phyloP scores from a whole-genome alignment of 1,139 yeast species.

The Geotrichum citri-aurantii region DNA sequence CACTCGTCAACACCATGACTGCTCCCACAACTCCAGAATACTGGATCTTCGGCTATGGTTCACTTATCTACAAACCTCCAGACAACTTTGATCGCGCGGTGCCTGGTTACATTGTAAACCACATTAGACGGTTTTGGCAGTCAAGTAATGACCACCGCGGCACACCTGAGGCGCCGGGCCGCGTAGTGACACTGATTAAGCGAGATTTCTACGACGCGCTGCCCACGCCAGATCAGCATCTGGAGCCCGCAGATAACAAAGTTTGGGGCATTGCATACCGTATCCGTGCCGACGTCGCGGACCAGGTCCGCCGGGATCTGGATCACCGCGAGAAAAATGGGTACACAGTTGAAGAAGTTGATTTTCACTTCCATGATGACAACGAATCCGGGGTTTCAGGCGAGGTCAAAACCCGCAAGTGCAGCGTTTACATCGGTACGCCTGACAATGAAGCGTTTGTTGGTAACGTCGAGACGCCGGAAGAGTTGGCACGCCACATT shows the following conservation, averaged over 20 bases:
- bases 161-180: constrained; percentile 74
- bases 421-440: constrained; percentile 79
- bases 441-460: constrained; percentile 73
- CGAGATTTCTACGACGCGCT: constrained; percentile 46
- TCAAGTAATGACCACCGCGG: constrained; percentile 87
- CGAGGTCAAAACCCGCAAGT: constrained; percentile 25
- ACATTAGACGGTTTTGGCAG: constrained; percentile 84
- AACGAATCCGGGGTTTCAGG: constrained; percentile 26
- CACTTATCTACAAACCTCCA: constrained; percentile 87
- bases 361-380: constrained; percentile 48
- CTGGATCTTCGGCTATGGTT: constrained; percentile 92
- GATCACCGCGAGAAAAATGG: constrained; percentile 89
- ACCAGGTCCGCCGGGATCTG: constrained; percentile 57
- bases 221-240: constrained; percentile 40
- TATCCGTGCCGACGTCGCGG: constrained; percentile 60
- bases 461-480: constrained; percentile 59
- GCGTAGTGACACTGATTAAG: constrained; percentile 74
- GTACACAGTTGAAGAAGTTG: constrained; percentile 64
- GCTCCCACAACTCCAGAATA: constrained; percentile 20
- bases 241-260: constrained; percentile 41
- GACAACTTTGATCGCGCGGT: constrained; percentile 59
- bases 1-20: background rate
- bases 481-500: constrained; percentile 57
- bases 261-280: constrained; percentile 84
- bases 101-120: constrained; percentile 73